Conservation (phyloP, 306 rosid genomes). For the Begonia loranthoides region DNA sequence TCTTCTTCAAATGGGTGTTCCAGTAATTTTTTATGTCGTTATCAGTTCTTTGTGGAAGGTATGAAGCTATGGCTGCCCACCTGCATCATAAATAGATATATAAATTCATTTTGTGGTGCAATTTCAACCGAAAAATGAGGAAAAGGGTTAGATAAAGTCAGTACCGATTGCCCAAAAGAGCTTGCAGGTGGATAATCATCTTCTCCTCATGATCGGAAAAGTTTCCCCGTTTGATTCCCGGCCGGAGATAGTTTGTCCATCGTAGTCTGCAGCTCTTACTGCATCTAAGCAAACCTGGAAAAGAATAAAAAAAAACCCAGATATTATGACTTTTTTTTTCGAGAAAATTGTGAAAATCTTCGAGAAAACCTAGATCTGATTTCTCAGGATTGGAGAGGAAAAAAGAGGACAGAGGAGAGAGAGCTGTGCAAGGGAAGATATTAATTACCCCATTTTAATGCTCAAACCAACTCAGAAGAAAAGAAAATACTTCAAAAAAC, state of each 20-base stretch:
- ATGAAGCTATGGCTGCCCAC: conserved; percentile 72
- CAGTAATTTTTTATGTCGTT: conserved; percentile 58
- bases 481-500: background rate
- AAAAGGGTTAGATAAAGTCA: background rate
- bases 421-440: background rate
- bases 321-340: too few relatives aligned
- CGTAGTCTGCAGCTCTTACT: conserved; percentile 60
- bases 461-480: background rate
- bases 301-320: background rate
- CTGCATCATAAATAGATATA: conserved; percentile 10
- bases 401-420: too few relatives aligned
- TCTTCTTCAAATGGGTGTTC: conserved; percentile 60
- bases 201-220: conserved; percentile 58
- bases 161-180: conserved; percentile 56
- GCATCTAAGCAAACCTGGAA: conserved; percentile 52
- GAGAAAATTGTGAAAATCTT: too few relatives aligned
- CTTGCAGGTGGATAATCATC: conserved; percentile 59
- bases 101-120: too few relatives aligned
- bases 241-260: conserved; percentile 67
- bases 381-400: too few relatives aligned
- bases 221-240: conserved; percentile 60
- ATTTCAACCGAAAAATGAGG: background rate
- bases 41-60: conserved; percentile 54
- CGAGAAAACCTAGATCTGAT: too few relatives aligned
- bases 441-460: conserved; percentile 6